phyloP scores from a whole-genome alignment of 495 filamentous ascomycete genomes.

The Xylaria palmicola region DNA sequence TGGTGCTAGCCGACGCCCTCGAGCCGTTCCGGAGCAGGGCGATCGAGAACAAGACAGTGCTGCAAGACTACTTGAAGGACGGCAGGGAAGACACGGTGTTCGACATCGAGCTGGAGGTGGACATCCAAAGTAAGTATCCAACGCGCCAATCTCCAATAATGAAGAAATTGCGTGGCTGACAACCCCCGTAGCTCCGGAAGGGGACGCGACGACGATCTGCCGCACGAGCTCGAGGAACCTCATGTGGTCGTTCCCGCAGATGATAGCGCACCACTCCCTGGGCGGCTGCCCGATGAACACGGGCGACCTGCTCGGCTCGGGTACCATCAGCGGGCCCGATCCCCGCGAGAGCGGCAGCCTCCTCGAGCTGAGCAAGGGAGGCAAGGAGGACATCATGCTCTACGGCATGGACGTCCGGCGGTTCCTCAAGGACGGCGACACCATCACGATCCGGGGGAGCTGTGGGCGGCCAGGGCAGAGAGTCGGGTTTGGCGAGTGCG shows the following conservation, averaged over 20 bases:
- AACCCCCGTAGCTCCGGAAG: conserved; percentile 50
- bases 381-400: conserved; percentile 65
- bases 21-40: conserved; percentile 60
- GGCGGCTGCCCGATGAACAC: conserved; percentile 79
- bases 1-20: conserved; percentile 80
- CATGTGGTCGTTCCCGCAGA: conserved; percentile 90
- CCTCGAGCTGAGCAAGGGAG: conserved; percentile 71
- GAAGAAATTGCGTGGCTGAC: conserved; percentile 5
- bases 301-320: conserved; percentile 84
- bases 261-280: conserved; percentile 88
- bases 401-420: conserved; percentile 67
- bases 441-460: conserved; percentile 65
- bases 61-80: conserved; percentile 73
- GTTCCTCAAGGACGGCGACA: conserved; percentile 86
- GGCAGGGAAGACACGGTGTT: conserved; percentile 61
- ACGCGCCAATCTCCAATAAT: background rate
- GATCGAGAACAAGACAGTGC: conserved; percentile 60
- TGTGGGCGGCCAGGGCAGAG: conserved; percentile 55
- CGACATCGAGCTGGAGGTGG: conserved; percentile 73
- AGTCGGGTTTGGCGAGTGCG: conserved; percentile 75
- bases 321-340: conserved; percentile 80
- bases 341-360: conserved; percentile 66
- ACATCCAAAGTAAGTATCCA: conserved; percentile 60
- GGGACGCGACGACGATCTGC: conserved; percentile 63
- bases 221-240: conserved; percentile 68